Evolutionary conservation across 2,329 filamentous ascomycete genomes (phyloP).

Genomic region (Blumeria graminis): DNA sequence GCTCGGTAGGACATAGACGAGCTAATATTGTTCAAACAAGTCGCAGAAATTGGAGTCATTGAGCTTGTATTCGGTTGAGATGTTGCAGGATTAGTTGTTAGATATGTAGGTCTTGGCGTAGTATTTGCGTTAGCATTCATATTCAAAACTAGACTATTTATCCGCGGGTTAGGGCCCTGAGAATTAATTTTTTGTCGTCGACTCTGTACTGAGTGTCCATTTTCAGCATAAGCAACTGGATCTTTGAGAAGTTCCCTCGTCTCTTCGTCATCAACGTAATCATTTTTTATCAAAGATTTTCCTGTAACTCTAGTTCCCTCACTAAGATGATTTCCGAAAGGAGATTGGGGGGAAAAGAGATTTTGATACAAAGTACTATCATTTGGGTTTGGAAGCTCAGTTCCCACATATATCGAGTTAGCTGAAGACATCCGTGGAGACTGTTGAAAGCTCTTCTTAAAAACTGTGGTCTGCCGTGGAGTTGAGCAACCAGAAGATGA

Average conservation of each 20-base stretch:
- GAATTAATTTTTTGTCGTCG: constrained; percentile 47
- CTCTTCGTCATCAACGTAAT: constrained; percentile 44
- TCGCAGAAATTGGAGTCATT: constrained; percentile 8
- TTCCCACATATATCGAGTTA: constrained; percentile 26
- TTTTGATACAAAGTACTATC: constrained; percentile 29
- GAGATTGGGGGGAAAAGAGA: constrained; percentile 50
- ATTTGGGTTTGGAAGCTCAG: constrained; percentile 35
- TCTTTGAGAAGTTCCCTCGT: constrained; percentile 49
- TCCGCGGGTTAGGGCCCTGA: constrained; percentile 42
- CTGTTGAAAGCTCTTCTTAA: constrained; percentile 33
- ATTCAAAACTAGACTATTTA: constrained; percentile 47
- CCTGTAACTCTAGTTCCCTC: constrained; percentile 35
- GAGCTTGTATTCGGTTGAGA: constrained; percentile 25
- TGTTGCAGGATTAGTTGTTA: constrained; percentile 23
- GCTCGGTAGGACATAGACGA: constrained; percentile 27
- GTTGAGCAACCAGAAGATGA: constrained; percentile 15
- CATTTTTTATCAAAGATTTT: constrained; percentile 49
- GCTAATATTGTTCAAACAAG: not conserved
- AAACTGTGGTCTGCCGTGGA: constrained; percentile 20
- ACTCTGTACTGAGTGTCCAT: constrained; percentile 26
- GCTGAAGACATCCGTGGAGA: constrained; percentile 24
- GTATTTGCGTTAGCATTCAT: constrained; percentile 27
- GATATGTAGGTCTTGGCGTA: constrained; percentile 9
- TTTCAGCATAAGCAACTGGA: constrained; percentile 50
- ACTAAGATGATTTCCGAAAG: constrained; percentile 44